These are phyloP conservation scores for Rhododendron simsii DNA, from an alignment of 148 eudicot genomes.

Conservation along the genomic window DNA sequence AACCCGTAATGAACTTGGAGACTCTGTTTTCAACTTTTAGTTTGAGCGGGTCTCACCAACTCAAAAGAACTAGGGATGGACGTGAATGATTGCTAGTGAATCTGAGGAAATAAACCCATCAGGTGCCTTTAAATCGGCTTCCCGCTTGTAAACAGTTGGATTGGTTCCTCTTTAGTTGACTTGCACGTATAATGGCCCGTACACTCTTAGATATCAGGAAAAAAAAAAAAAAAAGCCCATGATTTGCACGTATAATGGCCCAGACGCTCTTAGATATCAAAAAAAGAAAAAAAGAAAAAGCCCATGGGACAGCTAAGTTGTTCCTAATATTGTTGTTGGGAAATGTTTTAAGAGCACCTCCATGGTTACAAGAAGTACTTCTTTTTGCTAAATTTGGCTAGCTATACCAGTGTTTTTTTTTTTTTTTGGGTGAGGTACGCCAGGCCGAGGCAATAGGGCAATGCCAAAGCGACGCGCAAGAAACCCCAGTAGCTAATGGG, in stretches of 20 bases:
- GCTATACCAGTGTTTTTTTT: neutral
- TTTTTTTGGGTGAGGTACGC: too few species aligned
- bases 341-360: neutral
- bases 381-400: neutral
- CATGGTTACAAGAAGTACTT: neutral
- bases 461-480: too few species aligned
- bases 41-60: neutral
- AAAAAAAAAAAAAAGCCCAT: too few species aligned
- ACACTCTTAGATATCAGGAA: too few species aligned
- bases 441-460: too few species aligned
- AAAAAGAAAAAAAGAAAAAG: too few species aligned
- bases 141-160: neutral
- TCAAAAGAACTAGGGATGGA: neutral
- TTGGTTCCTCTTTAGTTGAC: neutral
- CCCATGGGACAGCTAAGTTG: neutral
- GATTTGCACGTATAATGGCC: neutral
- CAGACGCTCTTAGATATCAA: too few species aligned
- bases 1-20: neutral
- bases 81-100: neutral
- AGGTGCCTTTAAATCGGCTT: neutral
- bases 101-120: neutral
- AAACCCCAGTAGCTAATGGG: too few species aligned
- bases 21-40: neutral
- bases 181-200: neutral
- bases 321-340: neutral